A percentile compares a stretch with the other conserved stretches of the same genome.
Evolutionary conservation across 2,329 filamentous ascomycete species (phyloP).

Genomic region (Alternaria angustiovoidea): DNA sequence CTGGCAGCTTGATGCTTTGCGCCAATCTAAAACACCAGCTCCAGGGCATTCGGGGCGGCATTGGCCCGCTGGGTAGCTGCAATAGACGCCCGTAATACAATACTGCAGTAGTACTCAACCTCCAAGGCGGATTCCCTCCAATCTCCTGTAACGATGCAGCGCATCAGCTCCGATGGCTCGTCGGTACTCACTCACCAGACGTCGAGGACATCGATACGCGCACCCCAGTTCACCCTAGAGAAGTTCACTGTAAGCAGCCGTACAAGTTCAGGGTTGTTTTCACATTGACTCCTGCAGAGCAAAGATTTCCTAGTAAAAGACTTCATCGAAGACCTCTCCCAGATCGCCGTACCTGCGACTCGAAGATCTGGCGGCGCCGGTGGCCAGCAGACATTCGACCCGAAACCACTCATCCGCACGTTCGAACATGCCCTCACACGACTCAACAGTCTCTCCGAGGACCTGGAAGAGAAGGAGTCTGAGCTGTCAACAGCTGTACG

Average conservation of each 20-base stretch:
- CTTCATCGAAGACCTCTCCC: slow-evolving; percentile 92
- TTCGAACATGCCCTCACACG: slow-evolving; percentile 82
- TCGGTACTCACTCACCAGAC: slow-evolving; percentile 53
- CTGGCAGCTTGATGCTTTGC: slow-evolving; percentile 18
- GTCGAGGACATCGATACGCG: slow-evolving; percentile 52
- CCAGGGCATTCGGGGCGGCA: slow-evolving; percentile 16
- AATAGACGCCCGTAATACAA: slow-evolving; percentile 17
- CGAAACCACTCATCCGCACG: slow-evolving; percentile 93
- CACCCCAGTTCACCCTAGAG: slow-evolving; percentile 82
- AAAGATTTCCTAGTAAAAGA: slow-evolving; percentile 96
- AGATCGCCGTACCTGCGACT: slow-evolving; percentile 79
- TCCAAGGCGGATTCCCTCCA: background rate
- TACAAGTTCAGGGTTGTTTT: background rate
- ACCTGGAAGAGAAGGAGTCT: slow-evolving; percentile 88
- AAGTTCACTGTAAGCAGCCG: slow-evolving; percentile 62
- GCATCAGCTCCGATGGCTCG: slow-evolving; percentile 51
- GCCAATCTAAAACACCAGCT: slow-evolving; percentile 23
- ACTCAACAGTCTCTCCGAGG: slow-evolving; percentile 75
- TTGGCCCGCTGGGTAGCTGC: slow-evolving; percentile 22
- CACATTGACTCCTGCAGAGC: slow-evolving; percentile 40
- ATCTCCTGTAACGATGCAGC: slow-evolving; percentile 38
- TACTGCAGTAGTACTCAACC: slow-evolving; percentile 8
- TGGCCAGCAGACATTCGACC: slow-evolving; percentile 72
- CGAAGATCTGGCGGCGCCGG: slow-evolving; percentile 74
- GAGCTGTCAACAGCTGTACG: slow-evolving; percentile 90